Evolutionary conservation across 176 grass and related monocot genomes (phyloP).

Genomic region (Panicum miliaceum): DNA sequence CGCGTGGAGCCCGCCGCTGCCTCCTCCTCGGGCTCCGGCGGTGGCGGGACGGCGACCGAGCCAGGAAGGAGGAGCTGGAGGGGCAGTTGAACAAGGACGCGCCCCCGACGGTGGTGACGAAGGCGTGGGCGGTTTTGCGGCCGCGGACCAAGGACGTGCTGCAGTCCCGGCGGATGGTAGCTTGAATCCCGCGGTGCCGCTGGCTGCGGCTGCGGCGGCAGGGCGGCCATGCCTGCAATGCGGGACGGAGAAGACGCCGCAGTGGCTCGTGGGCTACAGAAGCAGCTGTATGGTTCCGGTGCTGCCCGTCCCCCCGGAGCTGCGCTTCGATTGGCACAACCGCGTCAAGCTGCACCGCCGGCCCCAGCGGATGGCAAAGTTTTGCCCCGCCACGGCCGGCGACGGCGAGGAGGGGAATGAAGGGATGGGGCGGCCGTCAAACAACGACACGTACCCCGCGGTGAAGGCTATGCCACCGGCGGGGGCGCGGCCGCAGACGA

Average conservation of each 20-base stretch:
- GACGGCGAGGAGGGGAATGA: constrained; percentile 40
- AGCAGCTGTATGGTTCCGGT: constrained; percentile 50
- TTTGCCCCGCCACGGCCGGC: constrained; percentile 19
- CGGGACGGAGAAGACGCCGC: constrained; percentile 46
- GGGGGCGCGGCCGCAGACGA: constrained; percentile 36
- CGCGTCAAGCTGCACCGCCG: constrained; percentile 38
- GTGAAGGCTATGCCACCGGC: constrained; percentile 32
- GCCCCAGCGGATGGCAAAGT: background rate
- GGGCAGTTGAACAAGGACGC: constrained; percentile 53
- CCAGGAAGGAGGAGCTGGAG: constrained; percentile 29
- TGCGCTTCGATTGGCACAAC: constrained; percentile 57
- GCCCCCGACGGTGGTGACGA: constrained; percentile 54
- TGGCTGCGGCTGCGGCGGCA: background rate
- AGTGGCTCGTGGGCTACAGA: constrained; percentile 56
- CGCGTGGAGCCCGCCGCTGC: constrained; percentile 6
- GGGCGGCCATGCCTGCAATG: constrained; percentile 50
- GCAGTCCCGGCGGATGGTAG: background rate
- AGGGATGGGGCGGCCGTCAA: constrained; percentile 55
- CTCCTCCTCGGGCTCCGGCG: background rate
- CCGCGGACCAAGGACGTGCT: constrained; percentile 24
- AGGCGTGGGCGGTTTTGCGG: constrained; percentile 36
- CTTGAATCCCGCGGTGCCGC: background rate
- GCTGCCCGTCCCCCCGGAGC: constrained; percentile 45
- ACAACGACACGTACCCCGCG: constrained; percentile 46
- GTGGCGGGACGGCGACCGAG: background rate